These are phyloP conservation scores for Smallanthus sonchifolius DNA, from an alignment of 129 eudicot genomes.

Conservation along the genomic window DNA sequence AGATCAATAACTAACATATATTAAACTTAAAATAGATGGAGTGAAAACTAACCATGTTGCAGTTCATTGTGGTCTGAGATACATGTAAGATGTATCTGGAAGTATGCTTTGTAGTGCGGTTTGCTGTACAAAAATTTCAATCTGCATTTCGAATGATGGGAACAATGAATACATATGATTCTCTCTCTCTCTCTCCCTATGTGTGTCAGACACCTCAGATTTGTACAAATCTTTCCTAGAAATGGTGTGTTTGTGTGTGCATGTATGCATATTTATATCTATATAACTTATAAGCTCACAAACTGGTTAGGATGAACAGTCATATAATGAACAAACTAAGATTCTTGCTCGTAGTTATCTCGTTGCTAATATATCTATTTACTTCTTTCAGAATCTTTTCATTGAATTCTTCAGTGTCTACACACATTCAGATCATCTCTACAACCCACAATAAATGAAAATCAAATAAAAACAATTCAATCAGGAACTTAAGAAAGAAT, in stretches of 20 bases:
- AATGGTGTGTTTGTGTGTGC: background rate
- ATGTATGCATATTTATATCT: constrained; percentile 6
- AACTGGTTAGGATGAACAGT: background rate
- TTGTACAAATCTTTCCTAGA: background rate
- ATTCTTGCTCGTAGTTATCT: background rate
- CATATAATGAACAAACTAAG: background rate
- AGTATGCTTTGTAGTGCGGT: background rate
- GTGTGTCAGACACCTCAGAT: background rate
- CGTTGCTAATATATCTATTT: background rate
- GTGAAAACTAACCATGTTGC: constrained; percentile 15
- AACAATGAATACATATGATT: background rate
- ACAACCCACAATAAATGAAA: background rate
- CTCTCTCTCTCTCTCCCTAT: constrained; percentile 13
- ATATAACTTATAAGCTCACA: background rate
- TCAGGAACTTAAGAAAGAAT: background rate
- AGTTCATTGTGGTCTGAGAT: constrained; percentile 2
- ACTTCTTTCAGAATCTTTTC: constrained; percentile 8
- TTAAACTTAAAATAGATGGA: background rate
- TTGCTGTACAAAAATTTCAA: background rate
- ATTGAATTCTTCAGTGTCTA: background rate
- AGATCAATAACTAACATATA: background rate
- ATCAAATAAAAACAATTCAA: constrained; percentile 12
- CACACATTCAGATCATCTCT: background rate
- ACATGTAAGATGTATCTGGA: constrained; percentile 7
- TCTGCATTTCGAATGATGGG: background rate